These are phyloP conservation scores for Cercophora sp. DNA, from an alignment of 495 filamentous ascomycete species.

Conservation along the genomic window DNA sequence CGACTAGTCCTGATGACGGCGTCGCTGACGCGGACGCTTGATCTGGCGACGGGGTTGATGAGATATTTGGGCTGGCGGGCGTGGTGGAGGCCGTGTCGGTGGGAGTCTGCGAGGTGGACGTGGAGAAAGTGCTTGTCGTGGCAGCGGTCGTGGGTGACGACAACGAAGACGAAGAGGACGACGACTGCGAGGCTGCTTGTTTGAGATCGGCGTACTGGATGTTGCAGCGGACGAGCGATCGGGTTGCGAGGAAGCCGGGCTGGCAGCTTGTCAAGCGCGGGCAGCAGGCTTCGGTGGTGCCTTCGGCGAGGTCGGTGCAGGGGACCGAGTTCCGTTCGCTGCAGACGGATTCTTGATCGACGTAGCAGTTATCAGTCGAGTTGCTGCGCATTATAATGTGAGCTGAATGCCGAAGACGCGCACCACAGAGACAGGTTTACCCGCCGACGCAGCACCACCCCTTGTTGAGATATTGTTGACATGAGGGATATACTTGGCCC, in stretches of 20 bases:
- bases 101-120: neutral
- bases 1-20: neutral
- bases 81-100: neutral
- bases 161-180: neutral
- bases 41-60: neutral
- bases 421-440: neutral
- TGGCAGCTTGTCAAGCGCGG: slow-evolving; percentile 15
- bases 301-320: slow-evolving; percentile 12
- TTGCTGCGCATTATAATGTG: neutral
- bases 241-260: neutral
- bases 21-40: neutral
- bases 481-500: slow-evolving; percentile 6
- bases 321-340: slow-evolving; percentile 1
- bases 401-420: neutral
- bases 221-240: neutral
- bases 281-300: slow-evolving; percentile 14
- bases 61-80: neutral
- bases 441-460: slow-evolving; percentile 13
- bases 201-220: neutral
- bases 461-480: slow-evolving; percentile 7
- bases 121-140: neutral
- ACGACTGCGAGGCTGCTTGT: neutral
- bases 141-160: neutral
- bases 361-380: slow-evolving; percentile 8
- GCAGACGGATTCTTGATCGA: slow-evolving; percentile 13